Evolutionary conservation across 305 asterid species (phyloP), one percentile per base, ranked within the genome.

Genomic region (Fraxinus platypoda): DNA sequence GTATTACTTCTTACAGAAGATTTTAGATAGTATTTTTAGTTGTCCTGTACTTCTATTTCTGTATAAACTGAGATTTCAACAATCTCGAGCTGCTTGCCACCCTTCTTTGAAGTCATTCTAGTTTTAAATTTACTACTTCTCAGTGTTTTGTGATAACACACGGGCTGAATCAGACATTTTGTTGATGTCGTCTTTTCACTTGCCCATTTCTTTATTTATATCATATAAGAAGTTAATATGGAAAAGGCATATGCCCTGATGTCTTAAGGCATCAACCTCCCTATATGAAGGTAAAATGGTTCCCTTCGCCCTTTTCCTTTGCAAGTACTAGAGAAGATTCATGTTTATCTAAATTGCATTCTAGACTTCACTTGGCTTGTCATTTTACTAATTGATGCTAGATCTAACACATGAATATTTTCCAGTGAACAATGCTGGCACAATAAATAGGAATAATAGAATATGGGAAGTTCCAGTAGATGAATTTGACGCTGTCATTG

Each of bases 401-500:
- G 34, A 77, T 76, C 80, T 75, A 31, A 80, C 11, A 62, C 71
- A 17, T 77, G 54, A 57, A 35, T 9, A 33, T 80, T 89, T 79
- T 33, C 85, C 84, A 93, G 98, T 94, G 74, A 94, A 94, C 87
- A 93, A 93, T 84, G 97, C 97, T 78, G 98, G 99, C 70, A 91
- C 99, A 11, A 95, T 95, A 78, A 95, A 95, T 78, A 87, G 82
- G 90, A 94, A 94, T 85, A 95, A 92, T 85, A 95, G 84, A 84
- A 80, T 94, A 81, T 95, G 98, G 99, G 99, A 95, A 88, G 97
- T 95, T 80, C 93, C 99, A 66, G 91, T 68, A 30, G 97, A 92
- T n/a, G 98, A 92, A 41, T 92, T 95, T 82, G 99, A 95, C 83
- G 83, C 88, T 1, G 99, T 95, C 37, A 88, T 95, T n/a, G 99